phyloP scores from a whole-genome alignment of 2,329 filamentous ascomycete genomes.

The Aspergillus sp. region DNA sequence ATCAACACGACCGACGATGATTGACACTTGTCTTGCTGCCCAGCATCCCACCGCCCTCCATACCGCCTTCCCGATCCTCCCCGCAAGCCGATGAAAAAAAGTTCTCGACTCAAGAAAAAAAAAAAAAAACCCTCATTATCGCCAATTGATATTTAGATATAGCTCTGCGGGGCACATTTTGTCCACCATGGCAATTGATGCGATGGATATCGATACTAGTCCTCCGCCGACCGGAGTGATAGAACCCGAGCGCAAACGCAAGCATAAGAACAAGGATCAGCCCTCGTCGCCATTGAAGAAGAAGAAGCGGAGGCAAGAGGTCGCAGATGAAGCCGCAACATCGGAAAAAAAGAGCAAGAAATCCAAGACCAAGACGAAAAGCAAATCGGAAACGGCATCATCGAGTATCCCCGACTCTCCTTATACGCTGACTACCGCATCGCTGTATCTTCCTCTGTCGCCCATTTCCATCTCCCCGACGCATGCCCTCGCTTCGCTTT shows the following conservation, averaged over 20 bases:
- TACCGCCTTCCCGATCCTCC: constrained; percentile 20
- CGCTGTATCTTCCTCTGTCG: constrained; percentile 62
- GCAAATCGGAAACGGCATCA: constrained; percentile 17
- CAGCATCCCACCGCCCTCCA: constrained; percentile 14
- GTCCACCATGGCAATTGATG: constrained; percentile 31
- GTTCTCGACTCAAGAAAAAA: constrained; percentile 8
- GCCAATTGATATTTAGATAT: too few relatives aligned
- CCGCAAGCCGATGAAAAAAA: constrained; percentile 17
- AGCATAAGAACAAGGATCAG: constrained; percentile 43
- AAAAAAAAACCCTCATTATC: constrained; percentile 11
- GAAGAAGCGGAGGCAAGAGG: constrained; percentile 40
- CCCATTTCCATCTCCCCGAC: constrained; percentile 50
- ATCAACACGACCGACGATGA: too few relatives aligned
- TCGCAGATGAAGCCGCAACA: constrained; percentile 8
- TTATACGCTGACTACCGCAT: constrained; percentile 73
- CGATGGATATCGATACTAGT: constrained; percentile 35
- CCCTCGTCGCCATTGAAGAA: constrained; percentile 27
- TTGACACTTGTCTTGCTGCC: too few relatives aligned
- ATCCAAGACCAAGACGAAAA: constrained; percentile 34
- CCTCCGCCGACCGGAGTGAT: constrained; percentile 13
- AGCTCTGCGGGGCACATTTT: constrained; percentile 15
- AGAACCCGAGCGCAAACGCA: constrained; percentile 36
- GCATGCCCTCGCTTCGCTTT: constrained; percentile 52
- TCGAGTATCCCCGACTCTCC: constrained; percentile 53
- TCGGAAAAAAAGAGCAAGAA: constrained; percentile 23